A percentile compares a stretch with the other conserved stretches of the same genome.
Evolutionary conservation across 1,284 basidiomycete species (phyloP).

Genomic region (Sporisorium iseilematis-ciliati): DNA sequence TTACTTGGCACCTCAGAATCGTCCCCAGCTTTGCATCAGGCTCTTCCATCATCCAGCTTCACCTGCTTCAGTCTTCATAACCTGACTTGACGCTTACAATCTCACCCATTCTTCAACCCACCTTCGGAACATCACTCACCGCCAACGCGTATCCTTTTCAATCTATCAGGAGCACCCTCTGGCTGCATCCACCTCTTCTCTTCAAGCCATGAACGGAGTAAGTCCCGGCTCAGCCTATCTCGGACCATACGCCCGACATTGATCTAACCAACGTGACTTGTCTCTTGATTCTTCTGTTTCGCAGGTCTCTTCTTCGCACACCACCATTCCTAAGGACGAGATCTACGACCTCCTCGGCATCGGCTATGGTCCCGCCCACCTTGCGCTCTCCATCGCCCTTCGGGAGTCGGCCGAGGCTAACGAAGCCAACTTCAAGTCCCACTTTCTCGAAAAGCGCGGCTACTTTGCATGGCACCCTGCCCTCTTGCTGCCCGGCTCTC

Average conservation of each 20-base stretch:
- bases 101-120: not conserved
- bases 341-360: conserved; percentile 65
- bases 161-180: conserved; percentile 19
- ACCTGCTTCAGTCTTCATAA: not conserved
- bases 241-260: not conserved
- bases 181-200: conserved; percentile 36
- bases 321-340: conserved; percentile 36
- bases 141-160: not conserved
- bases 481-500: conserved; percentile 66
- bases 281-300: not conserved
- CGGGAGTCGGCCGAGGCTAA: conserved; percentile 59
- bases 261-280: not conserved
- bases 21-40: not conserved
- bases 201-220: conserved; percentile 40
- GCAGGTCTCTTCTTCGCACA: conserved; percentile 31
- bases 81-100: not conserved
- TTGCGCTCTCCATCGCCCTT: conserved; percentile 66
- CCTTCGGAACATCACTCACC: not conserved
- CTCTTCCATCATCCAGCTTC: conserved; percentile 9
- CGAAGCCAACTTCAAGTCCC: conserved; percentile 49
- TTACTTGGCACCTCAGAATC: not conserved
- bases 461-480: conserved; percentile 68
- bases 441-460: conserved; percentile 64
- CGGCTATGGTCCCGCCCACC: conserved; percentile 66
- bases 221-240: not conserved